Percentiles rank a stretch among this genome's conserved stretches.
Evolutionary conservation across 1,139 yeast species (phyloP).

Genomic region (Hansenula anomala): DNA sequence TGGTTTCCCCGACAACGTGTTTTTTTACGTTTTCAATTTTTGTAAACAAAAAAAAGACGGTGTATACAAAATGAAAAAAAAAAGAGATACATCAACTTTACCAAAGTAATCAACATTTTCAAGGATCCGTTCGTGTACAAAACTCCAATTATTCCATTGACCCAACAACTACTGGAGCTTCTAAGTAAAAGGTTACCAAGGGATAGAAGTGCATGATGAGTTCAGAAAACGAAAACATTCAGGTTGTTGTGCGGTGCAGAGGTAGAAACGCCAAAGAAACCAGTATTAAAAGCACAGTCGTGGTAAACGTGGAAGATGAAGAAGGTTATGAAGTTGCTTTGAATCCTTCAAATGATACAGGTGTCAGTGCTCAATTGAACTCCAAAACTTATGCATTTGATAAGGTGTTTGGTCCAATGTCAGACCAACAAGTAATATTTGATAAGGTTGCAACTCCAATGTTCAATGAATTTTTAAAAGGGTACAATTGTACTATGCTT

Average conservation of each 20-base stretch:
- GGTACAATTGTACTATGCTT: conserved; percentile 39
- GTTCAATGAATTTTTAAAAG: conserved; percentile 60
- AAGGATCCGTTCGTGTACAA: no score
- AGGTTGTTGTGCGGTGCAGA: conserved; percentile 86
- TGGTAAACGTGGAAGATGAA: conserved; percentile 55
- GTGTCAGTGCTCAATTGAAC: conserved; percentile 25
- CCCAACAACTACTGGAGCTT: no score
- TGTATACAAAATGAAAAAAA: no score
- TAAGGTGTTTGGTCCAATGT: conserved; percentile 68
- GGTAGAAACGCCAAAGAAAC: conserved; percentile 74
- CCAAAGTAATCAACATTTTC: no score
- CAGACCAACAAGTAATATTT: conserved; percentile 57
- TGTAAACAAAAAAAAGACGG: conserved; percentile 5
- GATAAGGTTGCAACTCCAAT: conserved; percentile 61
- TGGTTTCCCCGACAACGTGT: conserved; percentile 1
- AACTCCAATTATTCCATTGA: no score
- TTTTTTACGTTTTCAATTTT: neutral
- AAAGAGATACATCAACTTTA: neutral
- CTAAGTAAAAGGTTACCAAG: no score
- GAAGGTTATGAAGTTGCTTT: conserved; percentile 24
- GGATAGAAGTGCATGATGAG: conserved; percentile 13
- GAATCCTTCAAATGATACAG: conserved; percentile 24
- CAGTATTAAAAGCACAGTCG: conserved; percentile 65
- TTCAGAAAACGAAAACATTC: conserved; percentile 42
- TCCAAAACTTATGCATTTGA: conserved; percentile 59